Conservation (phyloP, 2,329 filamentous ascomycete genomes). For the Pseudogymnoascus sp. region DNA sequence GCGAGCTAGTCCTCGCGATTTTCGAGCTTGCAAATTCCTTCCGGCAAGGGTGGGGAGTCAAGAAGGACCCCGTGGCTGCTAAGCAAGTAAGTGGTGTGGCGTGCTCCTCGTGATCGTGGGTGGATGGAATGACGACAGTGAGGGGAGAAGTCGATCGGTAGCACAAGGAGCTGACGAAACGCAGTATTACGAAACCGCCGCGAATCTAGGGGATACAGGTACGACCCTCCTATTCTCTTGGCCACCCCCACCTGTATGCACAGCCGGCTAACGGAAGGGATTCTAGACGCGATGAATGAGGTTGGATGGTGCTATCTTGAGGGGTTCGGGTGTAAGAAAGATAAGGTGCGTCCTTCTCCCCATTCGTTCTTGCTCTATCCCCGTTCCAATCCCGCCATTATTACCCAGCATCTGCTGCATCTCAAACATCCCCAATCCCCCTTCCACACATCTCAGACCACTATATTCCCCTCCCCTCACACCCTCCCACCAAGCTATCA, state of each 20-base stretch:
- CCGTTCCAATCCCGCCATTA: background rate
- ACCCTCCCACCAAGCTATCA: background rate
- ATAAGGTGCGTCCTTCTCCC: conserved; percentile 66
- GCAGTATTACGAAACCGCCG: conserved; percentile 95
- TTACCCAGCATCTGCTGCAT: background rate
- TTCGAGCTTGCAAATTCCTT: conserved; percentile 92
- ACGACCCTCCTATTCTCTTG: conserved; percentile 23
- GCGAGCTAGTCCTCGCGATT: conserved; percentile 90
- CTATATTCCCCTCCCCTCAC: background rate
- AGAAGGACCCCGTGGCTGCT: conserved; percentile 77
- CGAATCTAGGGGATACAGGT: conserved; percentile 86
- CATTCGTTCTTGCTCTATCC: background rate
- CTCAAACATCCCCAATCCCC: background rate
- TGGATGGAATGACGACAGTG: background rate
- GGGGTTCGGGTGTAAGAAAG: conserved; percentile 95
- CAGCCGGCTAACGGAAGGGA: conserved; percentile 10
- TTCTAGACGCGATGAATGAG: conserved; percentile 88
- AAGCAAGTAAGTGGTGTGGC: conserved; percentile 45
- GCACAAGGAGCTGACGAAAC: conserved; percentile 23
- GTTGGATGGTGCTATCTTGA: conserved; percentile 91
- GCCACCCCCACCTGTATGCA: too few species aligned
- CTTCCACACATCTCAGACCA: background rate
- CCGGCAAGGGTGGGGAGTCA: conserved; percentile 87
- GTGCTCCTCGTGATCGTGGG: conserved; percentile 2
- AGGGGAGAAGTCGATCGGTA: background rate